Base-by-base conservation (phyloP, 2,329 filamentous ascomycete species). In the Xylariales sp. region DNA sequence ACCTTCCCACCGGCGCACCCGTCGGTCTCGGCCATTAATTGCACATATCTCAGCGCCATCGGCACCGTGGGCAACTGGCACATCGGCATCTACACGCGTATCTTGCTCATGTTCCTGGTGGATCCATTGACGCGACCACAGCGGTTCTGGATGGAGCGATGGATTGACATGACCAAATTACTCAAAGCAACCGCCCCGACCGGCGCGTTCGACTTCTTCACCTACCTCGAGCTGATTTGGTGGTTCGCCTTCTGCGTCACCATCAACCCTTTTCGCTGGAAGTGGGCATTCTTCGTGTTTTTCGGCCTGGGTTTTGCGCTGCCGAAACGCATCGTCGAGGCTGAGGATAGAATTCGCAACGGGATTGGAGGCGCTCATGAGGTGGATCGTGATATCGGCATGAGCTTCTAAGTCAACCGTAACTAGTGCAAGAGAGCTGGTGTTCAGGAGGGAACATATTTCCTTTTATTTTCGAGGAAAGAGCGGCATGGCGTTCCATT, bases 261-360 rank as follows among this genome's bases (percentile, higher is more conserved):
- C 5, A 74, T 93, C 51, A 94, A 94, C 54, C 88, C 88, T 0
- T 94, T 94, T 60, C 69, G 88, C 7, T 94, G 88, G 87, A 94
- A 94, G 66, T 94, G 88, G 88, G 85, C 83, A 0, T 56, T 81
- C 0, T 94, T 94, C 55, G 86, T 94, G 13, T 81, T 94, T 51
- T 84, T 84, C 42, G 88, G 88, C 0, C 57, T 91, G 20, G 86
- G 85, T 0, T 69, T 76, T 29, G 68, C 67, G 15, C 55, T 93
- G 32, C 88, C 88, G 0, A 69, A 76, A 58, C 68, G 65, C 12
- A 67, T 93, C 18, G 81, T 91, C 1, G 66, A 75, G 46, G 65
- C 74, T 13, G 88, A 94, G 62, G 75, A 83, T 48, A 65, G 57
- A 42, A 45, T 85, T 6, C 63, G 80, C 36, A 74, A 79, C 45